Evolutionary conservation across 441 rosid genomes (phyloP).

Genomic region (Erodium texanum): DNA sequence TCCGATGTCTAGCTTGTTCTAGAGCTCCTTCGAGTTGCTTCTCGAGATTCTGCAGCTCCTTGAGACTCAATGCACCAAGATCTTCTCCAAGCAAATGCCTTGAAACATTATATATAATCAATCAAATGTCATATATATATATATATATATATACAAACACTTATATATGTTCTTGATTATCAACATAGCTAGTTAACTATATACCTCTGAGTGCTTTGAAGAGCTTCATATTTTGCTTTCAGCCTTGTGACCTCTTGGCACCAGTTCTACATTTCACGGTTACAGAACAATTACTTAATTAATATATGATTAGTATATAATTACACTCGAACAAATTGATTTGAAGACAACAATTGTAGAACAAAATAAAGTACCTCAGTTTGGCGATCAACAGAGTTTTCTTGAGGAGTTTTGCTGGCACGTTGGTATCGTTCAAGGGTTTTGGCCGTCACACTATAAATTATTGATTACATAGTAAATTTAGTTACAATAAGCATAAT

Average conservation of each 20-base stretch:
- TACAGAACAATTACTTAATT: too few relatives aligned
- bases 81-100: conserved; percentile 87
- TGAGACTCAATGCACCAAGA: conserved; percentile 60
- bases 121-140: too few relatives aligned
- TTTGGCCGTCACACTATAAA: conserved; percentile 32
- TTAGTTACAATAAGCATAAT: neutral
- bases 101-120: neutral
- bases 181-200: neutral
- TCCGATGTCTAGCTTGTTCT: conserved; percentile 57
- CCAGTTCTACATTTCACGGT: conserved; percentile 38
- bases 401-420: conserved; percentile 46
- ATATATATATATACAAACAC: too few relatives aligned
- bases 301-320: too few relatives aligned
- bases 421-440: conserved; percentile 73
- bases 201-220: conserved; percentile 72
- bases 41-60: conserved; percentile 68
- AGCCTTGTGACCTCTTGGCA: conserved; percentile 58
- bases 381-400: conserved; percentile 44
- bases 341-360: neutral
- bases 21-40: conserved; percentile 75
- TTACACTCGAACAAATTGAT: neutral
- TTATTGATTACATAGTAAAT: neutral
- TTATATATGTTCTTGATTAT: neutral
- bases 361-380: conserved; percentile 36
- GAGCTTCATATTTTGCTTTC: conserved; percentile 63